phyloP scores from a whole-genome alignment of 2,329 filamentous ascomycete genomes.

The Microsporum audouinii region DNA sequence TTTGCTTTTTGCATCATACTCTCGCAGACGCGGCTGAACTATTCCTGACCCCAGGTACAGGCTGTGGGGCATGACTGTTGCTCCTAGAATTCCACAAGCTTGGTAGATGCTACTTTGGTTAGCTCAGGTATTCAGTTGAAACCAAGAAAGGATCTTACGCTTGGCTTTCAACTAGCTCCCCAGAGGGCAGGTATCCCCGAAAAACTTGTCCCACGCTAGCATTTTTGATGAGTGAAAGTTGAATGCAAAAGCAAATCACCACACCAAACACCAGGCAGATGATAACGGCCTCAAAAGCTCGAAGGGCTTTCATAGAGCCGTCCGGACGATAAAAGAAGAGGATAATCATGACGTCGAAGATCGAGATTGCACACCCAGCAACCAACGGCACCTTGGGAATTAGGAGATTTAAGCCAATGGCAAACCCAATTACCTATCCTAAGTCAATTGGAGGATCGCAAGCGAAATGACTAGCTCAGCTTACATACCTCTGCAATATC shows the following conservation, averaged over 20 bases:
- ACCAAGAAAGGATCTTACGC: slow-evolving; percentile 29
- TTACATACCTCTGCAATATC: slow-evolving; percentile 53
- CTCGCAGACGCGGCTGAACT: slow-evolving; percentile 43
- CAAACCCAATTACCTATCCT: slow-evolving; percentile 44
- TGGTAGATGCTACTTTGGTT: slow-evolving; percentile 38
- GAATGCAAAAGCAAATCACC: slow-evolving; percentile 47
- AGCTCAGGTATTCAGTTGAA: slow-evolving; percentile 6
- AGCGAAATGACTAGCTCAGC: not conserved
- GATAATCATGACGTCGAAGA: slow-evolving; percentile 46
- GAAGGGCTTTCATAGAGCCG: slow-evolving; percentile 41
- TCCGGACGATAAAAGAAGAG: slow-evolving; percentile 45
- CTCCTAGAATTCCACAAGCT: slow-evolving; percentile 42
- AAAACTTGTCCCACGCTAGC: slow-evolving; percentile 44
- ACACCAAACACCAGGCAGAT: slow-evolving; percentile 44
- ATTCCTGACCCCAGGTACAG: slow-evolving; percentile 47
- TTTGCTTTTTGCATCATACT: slow-evolving; percentile 36
- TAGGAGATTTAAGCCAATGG: slow-evolving; percentile 46
- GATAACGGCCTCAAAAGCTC: slow-evolving; percentile 45
- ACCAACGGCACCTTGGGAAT: slow-evolving; percentile 41
- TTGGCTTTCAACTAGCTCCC: slow-evolving; percentile 40
- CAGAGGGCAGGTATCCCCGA: slow-evolving; percentile 44
- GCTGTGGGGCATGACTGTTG: slow-evolving; percentile 50
- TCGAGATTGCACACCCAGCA: slow-evolving; percentile 46
- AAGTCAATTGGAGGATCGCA: not conserved
- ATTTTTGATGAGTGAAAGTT: slow-evolving; percentile 42